Base-by-base conservation (phyloP, 1,284 basidiomycete species). In the Rhodotorula sp. region DNA sequence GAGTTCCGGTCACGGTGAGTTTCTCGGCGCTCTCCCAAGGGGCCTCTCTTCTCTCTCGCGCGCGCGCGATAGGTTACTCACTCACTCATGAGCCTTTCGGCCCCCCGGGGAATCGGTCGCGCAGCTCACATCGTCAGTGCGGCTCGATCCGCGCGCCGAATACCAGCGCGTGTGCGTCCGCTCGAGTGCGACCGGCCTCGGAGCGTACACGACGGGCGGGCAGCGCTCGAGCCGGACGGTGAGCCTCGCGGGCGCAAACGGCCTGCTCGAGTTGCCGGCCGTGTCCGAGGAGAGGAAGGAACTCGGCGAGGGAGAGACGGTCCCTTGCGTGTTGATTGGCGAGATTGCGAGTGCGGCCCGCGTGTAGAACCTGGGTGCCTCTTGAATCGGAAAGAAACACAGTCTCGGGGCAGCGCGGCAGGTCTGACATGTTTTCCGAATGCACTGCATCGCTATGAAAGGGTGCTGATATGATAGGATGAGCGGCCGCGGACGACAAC, bases 131-230 rank as follows among this genome's bases (percentile, higher is more conserved):
- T 72, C 83, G 64, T 69, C 84, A 0, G 88, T 93, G 86, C 81
- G 80, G 5, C 83, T 92, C 38, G 91, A 93, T 79, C 80, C 88
- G 7, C 84, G 92, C 5, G 86, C 88, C 0, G 91, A 93, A 78
- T 93, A 91, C 80, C 92, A 93, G 80, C 87, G 91, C 19, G 91
- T 89, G 1, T 78, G 87, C 45, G 84, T 92, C 55, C 83, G 82
- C 49, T 82, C 84, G 0, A 31, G 34, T 2, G 19, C 19, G 1
- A 52, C 43, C 14, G n/a, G 26, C 6, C 82, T 93, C 66, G 84
- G 84, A 64, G 92, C 91, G 2, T 85, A 84, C 74, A 92, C 88
- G 65, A 93, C 91, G 0, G 91, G 91, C n/a, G 90, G 90, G 0
- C 91, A 93, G 79, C 83, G 91, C 16, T 92, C 90, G 23, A 91